Base-by-base conservation (phyloP, 2,329 filamentous ascomycete species). In the Colletotrichum coccodes region DNA sequence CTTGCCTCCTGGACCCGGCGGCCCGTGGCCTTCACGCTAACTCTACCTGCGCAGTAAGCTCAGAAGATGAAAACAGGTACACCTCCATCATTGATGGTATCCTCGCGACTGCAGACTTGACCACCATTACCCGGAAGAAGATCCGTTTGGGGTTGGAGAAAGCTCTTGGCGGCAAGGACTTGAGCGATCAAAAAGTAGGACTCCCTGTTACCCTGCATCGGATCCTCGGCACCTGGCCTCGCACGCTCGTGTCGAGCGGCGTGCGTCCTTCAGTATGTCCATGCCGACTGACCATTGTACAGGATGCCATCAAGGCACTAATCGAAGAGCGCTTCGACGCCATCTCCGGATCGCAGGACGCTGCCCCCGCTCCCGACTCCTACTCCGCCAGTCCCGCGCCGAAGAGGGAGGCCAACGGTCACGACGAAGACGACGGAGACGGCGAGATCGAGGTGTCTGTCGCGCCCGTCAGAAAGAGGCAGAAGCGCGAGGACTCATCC, bases 311-410 rank as follows among this genome's bases (percentile, higher is more conserved):
- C 79, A 93, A 93, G 77, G 83, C 83, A 59, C 84, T 94, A 56
- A 94, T 94, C 63, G 90, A 92, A 80, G 86, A 89, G 72, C 90
- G 92, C 21, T 94, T 94, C 78, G 92, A 94, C 75, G 87, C 90
- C 64, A 87, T 91, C 73, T 89, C 88, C 57, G 66, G 69, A 36
- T 68, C 67, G 34, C 56, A 60, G 16, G 67, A 70, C 16, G 34
- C 49, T 18, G 58, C 47, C 36, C 30, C 52, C 9, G 23, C 23
- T 42, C 16, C 34, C 40, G 71, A 76, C 16, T 72, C 76, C 11
- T 72, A 76, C n/a, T 72, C 75, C 9, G 72, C 76, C 54, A 73
- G 79, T n/a, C 73, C 78, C 21, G 73, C 76, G 4, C 71, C 76
- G 62, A 82, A 84, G 63, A 78, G 79, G 60, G 75, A 70, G 58